phyloP scores from a whole-genome alignment of 176 grass and related monocot species.

The Zoysia pacifica region DNA sequence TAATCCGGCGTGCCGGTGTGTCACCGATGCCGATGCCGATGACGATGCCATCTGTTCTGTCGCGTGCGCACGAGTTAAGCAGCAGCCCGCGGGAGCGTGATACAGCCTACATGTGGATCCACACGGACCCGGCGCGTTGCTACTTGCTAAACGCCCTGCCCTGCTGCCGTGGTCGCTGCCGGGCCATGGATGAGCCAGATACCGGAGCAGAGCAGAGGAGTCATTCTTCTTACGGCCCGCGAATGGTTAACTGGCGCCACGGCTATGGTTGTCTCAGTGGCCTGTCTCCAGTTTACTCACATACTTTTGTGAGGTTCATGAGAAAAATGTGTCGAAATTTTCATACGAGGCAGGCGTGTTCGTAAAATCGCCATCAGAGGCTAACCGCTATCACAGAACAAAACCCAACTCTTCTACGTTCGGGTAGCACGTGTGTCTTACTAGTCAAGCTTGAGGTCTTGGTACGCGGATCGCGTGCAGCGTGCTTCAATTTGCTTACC shows the following conservation, averaged over 20 bases:
- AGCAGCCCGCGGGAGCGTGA: too few relatives aligned
- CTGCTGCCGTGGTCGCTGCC: neutral
- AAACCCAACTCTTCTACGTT: neutral
- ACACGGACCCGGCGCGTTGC: neutral
- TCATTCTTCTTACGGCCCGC: neutral
- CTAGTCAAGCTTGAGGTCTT: neutral
- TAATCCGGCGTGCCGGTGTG: neutral
- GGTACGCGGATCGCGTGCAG: slow-evolving; percentile 10
- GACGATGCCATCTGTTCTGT: too few relatives aligned
- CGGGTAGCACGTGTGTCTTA: neutral
- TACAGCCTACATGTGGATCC: neutral
- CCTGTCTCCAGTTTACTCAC: neutral
- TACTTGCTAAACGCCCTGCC: neutral
- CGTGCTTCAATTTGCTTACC: slow-evolving; percentile 22
- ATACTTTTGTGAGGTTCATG: too few relatives aligned
- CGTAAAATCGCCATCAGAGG: too few relatives aligned
- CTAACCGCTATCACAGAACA: too few relatives aligned
- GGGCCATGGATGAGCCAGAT: neutral
- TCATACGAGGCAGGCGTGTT: too few relatives aligned
- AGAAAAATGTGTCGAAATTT: too few relatives aligned
- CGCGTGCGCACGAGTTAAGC: too few relatives aligned
- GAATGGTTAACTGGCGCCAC: neutral
- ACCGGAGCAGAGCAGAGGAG: slow-evolving; percentile 9
- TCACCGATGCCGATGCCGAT: neutral
- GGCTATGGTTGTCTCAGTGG: neutral